Evolutionary conservation across 2,329 filamentous ascomycete genomes (phyloP).

Genomic region (Ustilaginoidea virens): DNA sequence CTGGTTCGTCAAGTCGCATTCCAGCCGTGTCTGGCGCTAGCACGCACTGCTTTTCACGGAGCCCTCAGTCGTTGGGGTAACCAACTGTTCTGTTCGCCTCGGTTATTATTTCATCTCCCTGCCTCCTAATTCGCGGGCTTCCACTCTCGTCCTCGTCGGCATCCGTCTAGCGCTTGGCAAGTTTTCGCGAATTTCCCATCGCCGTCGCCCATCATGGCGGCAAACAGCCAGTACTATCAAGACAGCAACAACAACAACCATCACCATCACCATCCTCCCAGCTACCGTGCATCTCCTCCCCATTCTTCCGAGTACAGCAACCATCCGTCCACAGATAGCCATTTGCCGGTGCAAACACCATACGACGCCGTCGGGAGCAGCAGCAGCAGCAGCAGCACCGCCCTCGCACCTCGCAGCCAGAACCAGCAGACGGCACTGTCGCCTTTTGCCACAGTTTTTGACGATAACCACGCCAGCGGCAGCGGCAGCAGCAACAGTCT

Average conservation of each 20-base stretch:
- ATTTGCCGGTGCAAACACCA: slow-evolving; percentile 2
- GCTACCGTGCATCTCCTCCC: slow-evolving; percentile 25
- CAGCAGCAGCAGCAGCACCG: slow-evolving; percentile 17
- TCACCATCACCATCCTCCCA: slow-evolving; percentile 21
- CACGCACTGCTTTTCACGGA: neutral
- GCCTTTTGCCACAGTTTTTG: slow-evolving; percentile 52
- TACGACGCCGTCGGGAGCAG: slow-evolving; percentile 14
- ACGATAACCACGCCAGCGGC: slow-evolving; percentile 50
- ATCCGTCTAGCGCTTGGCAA: too few species aligned
- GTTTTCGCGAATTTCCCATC: slow-evolving; percentile 2
- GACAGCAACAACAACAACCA: slow-evolving; percentile 19
- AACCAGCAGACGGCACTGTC: slow-evolving; percentile 24
- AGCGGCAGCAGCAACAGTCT: slow-evolving; percentile 26
- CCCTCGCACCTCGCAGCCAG: neutral
- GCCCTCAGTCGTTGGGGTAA: too few species aligned
- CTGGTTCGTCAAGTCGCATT: neutral
- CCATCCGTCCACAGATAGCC: slow-evolving; percentile 7
- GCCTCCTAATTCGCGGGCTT: neutral
- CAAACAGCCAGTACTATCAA: slow-evolving; percentile 51
- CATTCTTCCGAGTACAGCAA: slow-evolving; percentile 22
- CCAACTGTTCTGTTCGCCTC: too few species aligned
- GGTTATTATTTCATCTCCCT: too few species aligned
- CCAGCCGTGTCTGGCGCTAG: slow-evolving; percentile 1
- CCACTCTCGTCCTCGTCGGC: neutral
- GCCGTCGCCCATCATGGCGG: slow-evolving; percentile 33